Evolutionary conservation across 768 basidiomycete genomes (phyloP).

Genomic region (Clavaria fumosa): DNA sequence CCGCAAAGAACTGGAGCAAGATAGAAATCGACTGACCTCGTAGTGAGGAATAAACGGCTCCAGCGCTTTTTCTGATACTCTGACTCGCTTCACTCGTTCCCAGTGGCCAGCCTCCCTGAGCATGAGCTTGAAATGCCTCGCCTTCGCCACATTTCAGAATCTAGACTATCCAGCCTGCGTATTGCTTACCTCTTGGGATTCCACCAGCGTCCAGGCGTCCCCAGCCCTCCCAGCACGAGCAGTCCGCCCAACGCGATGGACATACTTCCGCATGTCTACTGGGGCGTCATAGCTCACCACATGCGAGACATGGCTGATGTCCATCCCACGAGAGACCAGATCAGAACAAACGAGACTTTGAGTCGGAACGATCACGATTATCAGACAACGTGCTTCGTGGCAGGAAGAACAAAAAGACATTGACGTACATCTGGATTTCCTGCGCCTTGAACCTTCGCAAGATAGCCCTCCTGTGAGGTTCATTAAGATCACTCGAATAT

Average conservation of each 20-base stretch:
- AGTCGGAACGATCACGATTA: not conserved
- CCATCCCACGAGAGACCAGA: slow-evolving; percentile 89
- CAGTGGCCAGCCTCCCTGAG: slow-evolving; percentile 58
- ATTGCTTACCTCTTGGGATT: slow-evolving; percentile 68
- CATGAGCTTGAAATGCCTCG: slow-evolving; percentile 78
- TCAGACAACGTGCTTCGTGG: not conserved
- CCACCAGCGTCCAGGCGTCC: slow-evolving; percentile 88
- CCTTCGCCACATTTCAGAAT: too few relatives aligned
- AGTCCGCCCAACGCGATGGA: slow-evolving; percentile 92
- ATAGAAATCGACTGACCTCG: slow-evolving; percentile 32
- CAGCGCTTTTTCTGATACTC: slow-evolving; percentile 46
- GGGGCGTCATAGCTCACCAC: slow-evolving; percentile 94
- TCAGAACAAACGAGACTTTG: slow-evolving; percentile 88
- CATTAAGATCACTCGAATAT: slow-evolving; percentile 77
- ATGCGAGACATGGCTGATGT: slow-evolving; percentile 82
- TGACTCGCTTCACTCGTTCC: slow-evolving; percentile 49
- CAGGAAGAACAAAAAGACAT: not conserved
- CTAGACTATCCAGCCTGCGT: too few relatives aligned
- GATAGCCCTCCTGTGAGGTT: slow-evolving; percentile 57
- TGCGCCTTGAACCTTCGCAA: slow-evolving; percentile 70
- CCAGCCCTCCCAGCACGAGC: slow-evolving; percentile 84
- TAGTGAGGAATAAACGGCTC: slow-evolving; percentile 42
- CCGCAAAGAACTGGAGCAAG: too few relatives aligned
- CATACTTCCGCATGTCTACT: slow-evolving; percentile 96
- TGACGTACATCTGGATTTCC: slow-evolving; percentile 66